These are phyloP conservation scores for Euphorbia lathyris DNA, from an alignment of 345 rosid species.

Conservation along the genomic window DNA sequence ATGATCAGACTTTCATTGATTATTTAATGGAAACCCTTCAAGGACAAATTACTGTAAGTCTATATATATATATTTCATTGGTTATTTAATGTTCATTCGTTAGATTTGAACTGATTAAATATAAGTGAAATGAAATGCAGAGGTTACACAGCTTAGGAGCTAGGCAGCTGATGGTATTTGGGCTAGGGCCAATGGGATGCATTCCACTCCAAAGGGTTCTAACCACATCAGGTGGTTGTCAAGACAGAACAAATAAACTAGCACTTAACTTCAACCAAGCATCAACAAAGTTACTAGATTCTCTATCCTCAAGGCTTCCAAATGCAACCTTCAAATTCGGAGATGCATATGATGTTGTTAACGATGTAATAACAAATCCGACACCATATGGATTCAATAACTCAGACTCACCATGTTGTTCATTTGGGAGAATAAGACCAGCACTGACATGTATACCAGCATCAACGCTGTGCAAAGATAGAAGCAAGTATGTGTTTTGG, in stretches of 20 bases:
- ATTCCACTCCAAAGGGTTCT: constrained; percentile 93
- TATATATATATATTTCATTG: too few relatives aligned
- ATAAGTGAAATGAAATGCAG: constrained; percentile 25
- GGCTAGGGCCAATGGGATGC: constrained; percentile 98
- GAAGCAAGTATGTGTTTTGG: constrained; percentile 94
- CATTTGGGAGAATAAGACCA: constrained; percentile 75
- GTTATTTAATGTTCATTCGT: too few relatives aligned
- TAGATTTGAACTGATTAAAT: too few relatives aligned
- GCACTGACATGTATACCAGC: constrained; percentile 87
- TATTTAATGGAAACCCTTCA: constrained; percentile 74
- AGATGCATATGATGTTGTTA: constrained; percentile 81
- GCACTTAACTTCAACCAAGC: constrained; percentile 68
- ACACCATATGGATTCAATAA: constrained; percentile 67
- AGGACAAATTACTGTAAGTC: constrained; percentile 54
- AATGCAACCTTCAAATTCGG: constrained; percentile 68
- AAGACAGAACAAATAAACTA: constrained; percentile 63
- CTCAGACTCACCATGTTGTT: constrained; percentile 87
- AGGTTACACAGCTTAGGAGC: constrained; percentile 64
- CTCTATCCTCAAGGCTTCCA: constrained; percentile 39
- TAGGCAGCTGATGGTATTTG: constrained; percentile 73
- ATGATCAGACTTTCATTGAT: constrained; percentile 56
- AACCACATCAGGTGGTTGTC: constrained; percentile 61
- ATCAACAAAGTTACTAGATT: constrained; percentile 37
- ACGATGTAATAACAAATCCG: constrained; percentile 66
- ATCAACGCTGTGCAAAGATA: constrained; percentile 70